Percentiles rank a stretch among this genome's conserved stretches.
Evolutionary conservation across 2,329 filamentous ascomycete genomes (phyloP).

Genomic region (Podosphaera fusca): DNA sequence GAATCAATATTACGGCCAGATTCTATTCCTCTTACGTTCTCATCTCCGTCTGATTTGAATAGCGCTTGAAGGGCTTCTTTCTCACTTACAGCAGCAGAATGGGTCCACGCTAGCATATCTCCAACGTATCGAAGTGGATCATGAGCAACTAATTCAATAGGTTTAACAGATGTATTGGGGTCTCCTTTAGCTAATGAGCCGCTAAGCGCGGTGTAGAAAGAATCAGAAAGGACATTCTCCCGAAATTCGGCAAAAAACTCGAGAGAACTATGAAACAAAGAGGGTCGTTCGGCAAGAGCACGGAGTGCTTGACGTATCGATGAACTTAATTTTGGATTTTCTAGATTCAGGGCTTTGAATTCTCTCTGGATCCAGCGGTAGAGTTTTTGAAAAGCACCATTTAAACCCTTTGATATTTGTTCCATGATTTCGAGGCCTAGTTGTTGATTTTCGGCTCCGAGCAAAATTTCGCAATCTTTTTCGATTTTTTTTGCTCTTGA

Average conservation of each 20-base stretch:
- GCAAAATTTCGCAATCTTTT: conserved; percentile 66
- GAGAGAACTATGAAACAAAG: conserved; percentile 78
- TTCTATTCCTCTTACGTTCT: conserved; percentile 63
- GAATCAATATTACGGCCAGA: conserved; percentile 62
- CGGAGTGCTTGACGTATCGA: conserved; percentile 65
- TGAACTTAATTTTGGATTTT: conserved; percentile 77
- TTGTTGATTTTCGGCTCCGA: conserved; percentile 75
- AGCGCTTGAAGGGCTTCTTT: conserved; percentile 76
- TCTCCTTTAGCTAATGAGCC: conserved; percentile 37
- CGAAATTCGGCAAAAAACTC: conserved; percentile 82
- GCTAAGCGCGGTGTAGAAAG: conserved; percentile 73
- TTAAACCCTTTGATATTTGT: conserved; percentile 64
- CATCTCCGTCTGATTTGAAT: conserved; percentile 75
- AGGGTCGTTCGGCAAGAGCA: conserved; percentile 71
- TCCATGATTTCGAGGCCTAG: conserved; percentile 82
- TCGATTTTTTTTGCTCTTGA: conserved; percentile 67
- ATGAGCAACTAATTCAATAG: conserved; percentile 83
- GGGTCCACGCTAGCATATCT: conserved; percentile 94
- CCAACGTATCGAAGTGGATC: conserved; percentile 80
- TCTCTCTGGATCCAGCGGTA: conserved; percentile 90
- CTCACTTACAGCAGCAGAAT: conserved; percentile 84
- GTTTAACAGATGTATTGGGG: conserved; percentile 41
- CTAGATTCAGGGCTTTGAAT: conserved; percentile 76
- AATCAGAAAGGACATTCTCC: conserved; percentile 66
- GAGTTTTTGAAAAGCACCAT: conserved; percentile 80